A percentile compares a stretch with the other conserved stretches of the same genome.
Conservation (phyloP, 257 asterid species). For the Lantana camara region DNA sequence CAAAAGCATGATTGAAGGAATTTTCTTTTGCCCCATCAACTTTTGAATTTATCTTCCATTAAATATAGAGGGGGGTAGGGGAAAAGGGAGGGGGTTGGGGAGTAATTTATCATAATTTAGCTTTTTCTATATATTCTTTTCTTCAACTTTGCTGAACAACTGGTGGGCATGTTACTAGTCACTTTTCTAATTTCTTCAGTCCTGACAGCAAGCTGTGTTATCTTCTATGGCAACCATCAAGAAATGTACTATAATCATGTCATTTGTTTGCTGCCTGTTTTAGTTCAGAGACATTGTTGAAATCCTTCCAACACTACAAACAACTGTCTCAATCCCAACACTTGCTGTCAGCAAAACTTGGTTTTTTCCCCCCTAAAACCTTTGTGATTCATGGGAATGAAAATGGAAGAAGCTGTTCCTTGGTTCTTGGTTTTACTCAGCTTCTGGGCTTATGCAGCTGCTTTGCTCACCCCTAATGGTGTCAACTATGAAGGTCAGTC, state of each 20-base stretch:
- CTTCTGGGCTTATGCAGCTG: conserved; percentile 50
- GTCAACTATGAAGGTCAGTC: conserved; percentile 85
- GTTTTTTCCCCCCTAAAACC: background rate
- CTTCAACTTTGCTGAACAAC: conserved; percentile 59
- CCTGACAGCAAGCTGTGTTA: conserved; percentile 40
- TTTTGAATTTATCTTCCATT: conserved; percentile 29
- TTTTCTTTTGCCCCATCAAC: conserved; percentile 37
- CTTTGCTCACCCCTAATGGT: conserved; percentile 84
- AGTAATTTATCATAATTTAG: conserved; percentile 23
- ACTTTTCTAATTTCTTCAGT: conserved; percentile 32
- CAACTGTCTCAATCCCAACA: conserved; percentile 6
- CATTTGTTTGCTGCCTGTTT: conserved; percentile 19
- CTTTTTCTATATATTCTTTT: conserved; percentile 50
- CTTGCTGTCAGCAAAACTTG: background rate
- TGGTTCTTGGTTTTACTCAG: conserved; percentile 38
- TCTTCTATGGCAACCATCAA: conserved; percentile 29
- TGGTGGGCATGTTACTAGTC: conserved; percentile 61
- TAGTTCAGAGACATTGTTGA: conserved; percentile 8
- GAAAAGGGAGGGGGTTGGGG: too few species aligned
- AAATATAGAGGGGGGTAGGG: background rate
- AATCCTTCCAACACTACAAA: conserved; percentile 15
- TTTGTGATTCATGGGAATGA: conserved; percentile 31
- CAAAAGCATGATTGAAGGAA: conserved; percentile 56
- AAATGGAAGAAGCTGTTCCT: conserved; percentile 35
- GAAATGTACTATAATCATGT: conserved; percentile 33